These are phyloP conservation scores for Hirschioporus abietinus DNA, from an alignment of 768 basidiomycete genomes.

Conservation along the genomic window DNA sequence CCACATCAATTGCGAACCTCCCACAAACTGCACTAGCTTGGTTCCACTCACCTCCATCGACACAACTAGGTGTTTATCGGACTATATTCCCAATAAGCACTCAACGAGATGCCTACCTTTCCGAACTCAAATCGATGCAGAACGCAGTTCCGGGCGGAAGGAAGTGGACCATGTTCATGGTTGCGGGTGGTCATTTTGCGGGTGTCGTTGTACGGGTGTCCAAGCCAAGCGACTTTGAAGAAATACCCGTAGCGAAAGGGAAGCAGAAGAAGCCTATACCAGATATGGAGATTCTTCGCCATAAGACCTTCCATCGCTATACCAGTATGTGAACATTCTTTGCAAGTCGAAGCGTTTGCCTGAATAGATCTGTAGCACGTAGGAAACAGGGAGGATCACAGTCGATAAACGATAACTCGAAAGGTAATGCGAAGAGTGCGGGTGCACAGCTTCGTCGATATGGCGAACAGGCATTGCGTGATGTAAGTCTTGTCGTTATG, in stretches of 20 bases:
- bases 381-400: slow-evolving; percentile 97
- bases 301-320: slow-evolving; percentile 98
- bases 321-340: slow-evolving; percentile 62
- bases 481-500: slow-evolving; percentile 46
- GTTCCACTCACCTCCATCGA: slow-evolving; percentile 85
- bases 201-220: slow-evolving; percentile 81
- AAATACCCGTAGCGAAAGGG: slow-evolving; percentile 41
- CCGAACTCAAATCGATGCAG: slow-evolving; percentile 66
- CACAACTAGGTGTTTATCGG: slow-evolving; percentile 87
- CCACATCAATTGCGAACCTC: slow-evolving; percentile 33
- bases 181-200: slow-evolving; percentile 97
- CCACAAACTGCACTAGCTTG: slow-evolving; percentile 73
- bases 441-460: slow-evolving; percentile 92
- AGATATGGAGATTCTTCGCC: slow-evolving; percentile 75
- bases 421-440: slow-evolving; percentile 89
- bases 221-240: slow-evolving; percentile 34
- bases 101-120: slow-evolving; percentile 43
- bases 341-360: not conserved
- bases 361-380: slow-evolving; percentile 55
- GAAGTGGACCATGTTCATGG: slow-evolving; percentile 94
- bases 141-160: slow-evolving; percentile 45
- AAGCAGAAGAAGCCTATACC: slow-evolving; percentile 63
- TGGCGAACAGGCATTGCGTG: slow-evolving; percentile 88
- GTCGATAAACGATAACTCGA: slow-evolving; percentile 85
- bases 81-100: slow-evolving; percentile 55